Evolutionary conservation across 2,329 filamentous ascomycete genomes (phyloP).

Genomic region (Penicillium sp.): DNA sequence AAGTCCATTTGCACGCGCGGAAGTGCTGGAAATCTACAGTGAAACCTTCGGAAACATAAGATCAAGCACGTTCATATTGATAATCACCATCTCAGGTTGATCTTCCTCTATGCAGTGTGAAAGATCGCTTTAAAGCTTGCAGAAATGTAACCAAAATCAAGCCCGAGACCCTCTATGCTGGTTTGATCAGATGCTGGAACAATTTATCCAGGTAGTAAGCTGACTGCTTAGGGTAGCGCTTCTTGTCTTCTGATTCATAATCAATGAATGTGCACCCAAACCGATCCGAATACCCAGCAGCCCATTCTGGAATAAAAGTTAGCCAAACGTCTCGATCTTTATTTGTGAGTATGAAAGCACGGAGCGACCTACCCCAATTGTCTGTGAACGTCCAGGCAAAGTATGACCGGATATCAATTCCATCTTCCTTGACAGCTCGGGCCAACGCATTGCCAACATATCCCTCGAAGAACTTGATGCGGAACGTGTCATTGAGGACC

Average conservation of each 20-base stretch:
- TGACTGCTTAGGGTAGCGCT: constrained; percentile 73
- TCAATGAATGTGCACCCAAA: constrained; percentile 80
- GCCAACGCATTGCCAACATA: constrained; percentile 71
- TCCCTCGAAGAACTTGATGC: constrained; percentile 71
- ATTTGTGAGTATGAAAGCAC: background rate
- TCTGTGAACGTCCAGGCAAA: constrained; percentile 82
- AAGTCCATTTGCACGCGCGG: too few species aligned
- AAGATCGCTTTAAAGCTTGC: background rate
- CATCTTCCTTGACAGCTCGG: constrained; percentile 60
- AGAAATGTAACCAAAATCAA: background rate
- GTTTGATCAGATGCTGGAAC: constrained; percentile 64
- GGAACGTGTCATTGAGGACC: constrained; percentile 75
- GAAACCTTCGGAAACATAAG: too few species aligned
- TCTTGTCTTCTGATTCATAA: constrained; percentile 71
- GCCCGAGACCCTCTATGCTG: background rate
- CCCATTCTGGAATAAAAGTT: constrained; percentile 62
- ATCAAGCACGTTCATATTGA: too few species aligned
- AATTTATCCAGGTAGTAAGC: constrained; percentile 67
- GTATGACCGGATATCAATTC: constrained; percentile 73
- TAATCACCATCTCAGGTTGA: too few species aligned
- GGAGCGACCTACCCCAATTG: constrained; percentile 46
- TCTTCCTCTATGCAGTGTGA: too few species aligned
- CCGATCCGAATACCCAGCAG: constrained; percentile 77
- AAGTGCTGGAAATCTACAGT: too few species aligned
- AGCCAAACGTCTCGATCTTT: background rate